phyloP scores from a whole-genome alignment of 352 stramenopile species.

The Plasmopara halstedii region DNA sequence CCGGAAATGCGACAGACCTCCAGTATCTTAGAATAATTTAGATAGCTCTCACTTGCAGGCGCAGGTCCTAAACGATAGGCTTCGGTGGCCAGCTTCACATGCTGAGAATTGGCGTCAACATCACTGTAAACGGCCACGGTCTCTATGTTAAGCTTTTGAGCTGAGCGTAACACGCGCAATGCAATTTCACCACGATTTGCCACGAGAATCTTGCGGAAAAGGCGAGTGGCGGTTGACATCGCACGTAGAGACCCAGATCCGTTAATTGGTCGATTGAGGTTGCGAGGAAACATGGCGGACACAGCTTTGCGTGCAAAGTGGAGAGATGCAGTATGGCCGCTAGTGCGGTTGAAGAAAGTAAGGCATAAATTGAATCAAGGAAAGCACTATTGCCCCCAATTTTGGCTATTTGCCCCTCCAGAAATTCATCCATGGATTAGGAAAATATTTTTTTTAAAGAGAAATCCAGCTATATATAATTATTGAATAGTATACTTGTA shows the following conservation, averaged over 20 bases:
- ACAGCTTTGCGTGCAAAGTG: too few relatives aligned
- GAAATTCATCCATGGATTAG: too few relatives aligned
- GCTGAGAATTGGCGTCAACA: constrained; percentile 68
- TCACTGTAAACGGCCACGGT: constrained; percentile 90
- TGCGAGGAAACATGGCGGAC: constrained; percentile 17
- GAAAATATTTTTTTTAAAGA: too few relatives aligned
- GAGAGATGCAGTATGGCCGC: too few relatives aligned
- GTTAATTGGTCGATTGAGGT: constrained; percentile 3
- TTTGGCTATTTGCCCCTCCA: too few relatives aligned
- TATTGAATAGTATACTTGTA: too few relatives aligned
- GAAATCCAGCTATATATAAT: too few relatives aligned
- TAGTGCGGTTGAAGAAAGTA: too few relatives aligned
- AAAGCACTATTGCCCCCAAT: too few relatives aligned
- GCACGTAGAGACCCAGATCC: constrained; percentile 1
- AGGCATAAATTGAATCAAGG: too few relatives aligned
- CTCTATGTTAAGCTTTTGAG: constrained; percentile 81
- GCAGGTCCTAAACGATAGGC: constrained; percentile 62
- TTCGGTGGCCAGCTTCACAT: constrained; percentile 70
- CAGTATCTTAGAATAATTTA: constrained; percentile 73
- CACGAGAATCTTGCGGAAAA: constrained; percentile 87
- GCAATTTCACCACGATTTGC: constrained; percentile 90
- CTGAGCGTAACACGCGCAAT: constrained; percentile 77
- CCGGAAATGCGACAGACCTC: constrained; percentile 52
- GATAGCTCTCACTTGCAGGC: constrained; percentile 65
- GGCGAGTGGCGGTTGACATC: constrained; percentile 22